phyloP scores from a whole-genome alignment of 306 rosid genomes.

The Begonia loranthoides region DNA sequence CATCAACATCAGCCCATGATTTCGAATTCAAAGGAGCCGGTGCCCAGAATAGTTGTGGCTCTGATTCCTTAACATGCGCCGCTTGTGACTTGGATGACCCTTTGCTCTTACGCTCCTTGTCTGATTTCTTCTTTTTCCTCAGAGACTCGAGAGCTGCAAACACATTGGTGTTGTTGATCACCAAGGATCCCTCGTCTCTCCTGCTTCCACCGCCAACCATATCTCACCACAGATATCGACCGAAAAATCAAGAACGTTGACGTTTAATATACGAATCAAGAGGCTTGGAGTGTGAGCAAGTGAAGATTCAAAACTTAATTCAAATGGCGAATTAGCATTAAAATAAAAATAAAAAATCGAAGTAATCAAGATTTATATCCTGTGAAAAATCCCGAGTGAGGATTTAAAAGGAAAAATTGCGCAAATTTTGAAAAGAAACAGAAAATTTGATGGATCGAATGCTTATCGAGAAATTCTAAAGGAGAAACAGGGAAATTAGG shows the following conservation, averaged over 20 bases:
- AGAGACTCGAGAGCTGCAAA: conserved; percentile 82
- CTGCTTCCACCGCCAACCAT: conserved; percentile 88
- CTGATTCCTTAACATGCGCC: conserved; percentile 33
- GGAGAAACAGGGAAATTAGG: conserved; percentile 4
- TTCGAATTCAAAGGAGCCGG: conserved; percentile 56
- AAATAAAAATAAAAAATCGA: no score
- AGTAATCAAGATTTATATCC: not conserved
- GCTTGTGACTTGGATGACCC: conserved; percentile 37
- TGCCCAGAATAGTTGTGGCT: conserved; percentile 63
- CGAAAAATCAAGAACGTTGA: conserved; percentile 1
- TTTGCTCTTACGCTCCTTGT: conserved; percentile 61
- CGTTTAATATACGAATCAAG: conserved; percentile 1
- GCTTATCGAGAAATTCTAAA: conserved; percentile 3
- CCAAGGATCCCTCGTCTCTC: conserved; percentile 78
- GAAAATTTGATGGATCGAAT: conserved; percentile 19
- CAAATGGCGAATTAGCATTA: no score
- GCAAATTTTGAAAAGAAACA: not conserved
- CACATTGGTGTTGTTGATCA: conserved; percentile 64
- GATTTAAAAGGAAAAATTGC: not conserved
- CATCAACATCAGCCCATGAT: conserved; percentile 92
- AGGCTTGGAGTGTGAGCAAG: conserved; percentile 1
- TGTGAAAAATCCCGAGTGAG: not conserved
- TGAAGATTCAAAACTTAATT: not conserved
- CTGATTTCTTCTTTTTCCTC: conserved; percentile 87
- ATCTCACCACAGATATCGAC: conserved; percentile 8